Percentiles rank a stretch among this genome's conserved stretches.
Conservation (phyloP, 768 basidiomycete genomes). For the Tulasnella sp. region DNA sequence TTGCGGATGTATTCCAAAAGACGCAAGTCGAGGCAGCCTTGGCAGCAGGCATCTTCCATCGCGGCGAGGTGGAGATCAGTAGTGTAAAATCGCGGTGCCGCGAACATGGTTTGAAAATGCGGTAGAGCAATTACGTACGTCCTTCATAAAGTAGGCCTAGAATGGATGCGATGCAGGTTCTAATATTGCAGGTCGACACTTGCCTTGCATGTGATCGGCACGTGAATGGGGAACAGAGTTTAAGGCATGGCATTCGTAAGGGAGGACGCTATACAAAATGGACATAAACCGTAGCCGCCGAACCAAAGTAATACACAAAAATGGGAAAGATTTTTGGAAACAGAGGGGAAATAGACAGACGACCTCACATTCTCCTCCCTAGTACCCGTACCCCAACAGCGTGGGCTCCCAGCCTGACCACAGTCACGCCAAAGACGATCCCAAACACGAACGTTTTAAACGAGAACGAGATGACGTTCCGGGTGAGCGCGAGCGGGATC, state of each 20-base stretch:
- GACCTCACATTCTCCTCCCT: conserved; percentile 23
- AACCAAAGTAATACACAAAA: conserved; percentile 8
- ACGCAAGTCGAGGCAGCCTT: conserved; percentile 88
- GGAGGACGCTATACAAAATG: not conserved
- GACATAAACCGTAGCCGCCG: not conserved
- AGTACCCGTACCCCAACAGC: conserved; percentile 5
- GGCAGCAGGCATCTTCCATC: conserved; percentile 97
- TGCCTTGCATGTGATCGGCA: not conserved
- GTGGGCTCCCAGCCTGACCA: conserved; percentile 17
- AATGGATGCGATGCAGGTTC: not conserved
- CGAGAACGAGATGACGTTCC: conserved; percentile 10
- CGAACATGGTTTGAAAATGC: conserved; percentile 37
- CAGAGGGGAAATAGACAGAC: not conserved
- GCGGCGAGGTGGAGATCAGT: conserved; percentile 79
- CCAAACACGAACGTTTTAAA: conserved; percentile 26
- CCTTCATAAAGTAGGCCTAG: not conserved
- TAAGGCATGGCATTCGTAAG: conserved; percentile 9
- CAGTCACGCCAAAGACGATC: conserved; percentile 26
- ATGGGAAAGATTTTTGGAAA: not conserved
- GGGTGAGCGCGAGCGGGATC: conserved; percentile 18
- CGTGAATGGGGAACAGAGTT: conserved; percentile 16
- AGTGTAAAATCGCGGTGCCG: conserved; percentile 67
- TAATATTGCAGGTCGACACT: not conserved
- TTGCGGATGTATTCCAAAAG: conserved; percentile 79
- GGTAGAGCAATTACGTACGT: conserved; percentile 1